These are phyloP conservation scores for Acer campestre DNA, from an alignment of 345 rosid genomes.

Conservation along the genomic window DNA sequence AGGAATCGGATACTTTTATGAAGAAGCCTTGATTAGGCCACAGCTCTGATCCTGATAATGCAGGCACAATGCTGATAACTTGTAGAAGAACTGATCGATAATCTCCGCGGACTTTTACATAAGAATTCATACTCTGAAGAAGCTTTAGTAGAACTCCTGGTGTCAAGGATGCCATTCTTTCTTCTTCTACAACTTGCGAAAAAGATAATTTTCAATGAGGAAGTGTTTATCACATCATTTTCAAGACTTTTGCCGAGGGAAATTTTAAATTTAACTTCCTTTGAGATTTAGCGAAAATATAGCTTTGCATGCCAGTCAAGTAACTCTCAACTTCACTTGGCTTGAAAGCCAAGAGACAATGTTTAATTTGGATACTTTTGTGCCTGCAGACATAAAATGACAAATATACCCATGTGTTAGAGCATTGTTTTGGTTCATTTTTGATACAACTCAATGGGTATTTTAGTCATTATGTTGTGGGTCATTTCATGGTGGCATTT, in stretches of 20 bases:
- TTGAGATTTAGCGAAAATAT: background rate
- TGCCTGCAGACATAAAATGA: slow-evolving; percentile 24
- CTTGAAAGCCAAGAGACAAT: slow-evolving; percentile 70
- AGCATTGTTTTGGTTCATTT: background rate
- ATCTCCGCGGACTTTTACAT: slow-evolving; percentile 74
- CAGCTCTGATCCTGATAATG: slow-evolving; percentile 79
- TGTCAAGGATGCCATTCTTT: slow-evolving; percentile 73
- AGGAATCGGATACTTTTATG: slow-evolving; percentile 87
- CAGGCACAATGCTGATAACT: slow-evolving; percentile 91
- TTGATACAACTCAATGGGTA: slow-evolving; percentile 11
- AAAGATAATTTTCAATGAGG: too few relatives aligned
- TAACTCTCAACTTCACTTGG: slow-evolving; percentile 61
- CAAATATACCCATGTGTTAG: slow-evolving; percentile 22
- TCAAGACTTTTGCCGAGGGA: too few relatives aligned
- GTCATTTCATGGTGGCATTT: slow-evolving; percentile 46
- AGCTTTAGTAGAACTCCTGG: slow-evolving; percentile 85
- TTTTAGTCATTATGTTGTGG: slow-evolving; percentile 23
- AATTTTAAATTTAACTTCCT: too few relatives aligned
- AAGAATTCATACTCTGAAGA: slow-evolving; percentile 72
- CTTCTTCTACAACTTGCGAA: background rate
- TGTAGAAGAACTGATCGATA: slow-evolving; percentile 83
- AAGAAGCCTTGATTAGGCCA: slow-evolving; percentile 98
- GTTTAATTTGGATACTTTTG: slow-evolving; percentile 21
- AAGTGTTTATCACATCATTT: too few relatives aligned
- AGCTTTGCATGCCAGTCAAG: slow-evolving; percentile 72